These are phyloP conservation scores for Luzula sylvatica DNA, from an alignment of 176 grass and related monocot genomes.

Conservation along the genomic window DNA sequence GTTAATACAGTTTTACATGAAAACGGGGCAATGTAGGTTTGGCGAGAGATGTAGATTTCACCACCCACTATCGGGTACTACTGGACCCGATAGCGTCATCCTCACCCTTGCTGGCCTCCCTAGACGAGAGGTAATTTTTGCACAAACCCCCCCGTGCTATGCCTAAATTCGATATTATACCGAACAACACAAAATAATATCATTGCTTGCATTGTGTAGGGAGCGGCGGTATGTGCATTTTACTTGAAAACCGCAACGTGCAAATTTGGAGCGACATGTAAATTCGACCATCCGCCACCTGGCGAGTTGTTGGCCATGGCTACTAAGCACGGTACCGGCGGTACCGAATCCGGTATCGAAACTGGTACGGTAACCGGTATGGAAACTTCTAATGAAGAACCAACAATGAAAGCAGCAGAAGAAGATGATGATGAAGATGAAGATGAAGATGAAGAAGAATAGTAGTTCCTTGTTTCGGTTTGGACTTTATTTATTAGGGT, in stretches of 20 bases:
- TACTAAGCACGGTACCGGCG: conserved; percentile 19
- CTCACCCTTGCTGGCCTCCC: conserved; percentile 78
- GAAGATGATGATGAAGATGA: background rate
- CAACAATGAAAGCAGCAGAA: background rate
- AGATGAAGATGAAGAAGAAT: background rate
- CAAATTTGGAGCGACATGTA: conserved; percentile 60
- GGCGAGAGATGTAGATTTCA: conserved; percentile 85
- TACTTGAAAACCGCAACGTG: conserved; percentile 84
- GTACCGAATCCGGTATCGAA: conserved; percentile 8
- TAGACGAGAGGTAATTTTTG: conserved; percentile 66
- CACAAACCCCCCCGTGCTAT: background rate
- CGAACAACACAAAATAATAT: too few species aligned
- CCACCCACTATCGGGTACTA: conserved; percentile 55
- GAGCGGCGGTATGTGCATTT: conserved; percentile 46
- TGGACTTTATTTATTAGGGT: conserved; percentile 2
- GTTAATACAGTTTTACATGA: conserved; percentile 86
- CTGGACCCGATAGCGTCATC: conserved; percentile 21
- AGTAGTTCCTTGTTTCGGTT: background rate
- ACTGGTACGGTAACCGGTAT: background rate
- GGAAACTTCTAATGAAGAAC: conserved; percentile 7
- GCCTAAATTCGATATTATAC: too few species aligned
- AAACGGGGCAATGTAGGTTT: conserved; percentile 79
- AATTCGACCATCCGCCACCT: conserved; percentile 74
- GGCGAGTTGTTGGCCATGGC: conserved; percentile 45
- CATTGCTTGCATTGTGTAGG: conserved; percentile 23